Percentiles rank a stretch among this genome's conserved stretches.
Conservation (phyloP, 495 filamentous ascomycete genomes). For the Tricharina praecox region DNA sequence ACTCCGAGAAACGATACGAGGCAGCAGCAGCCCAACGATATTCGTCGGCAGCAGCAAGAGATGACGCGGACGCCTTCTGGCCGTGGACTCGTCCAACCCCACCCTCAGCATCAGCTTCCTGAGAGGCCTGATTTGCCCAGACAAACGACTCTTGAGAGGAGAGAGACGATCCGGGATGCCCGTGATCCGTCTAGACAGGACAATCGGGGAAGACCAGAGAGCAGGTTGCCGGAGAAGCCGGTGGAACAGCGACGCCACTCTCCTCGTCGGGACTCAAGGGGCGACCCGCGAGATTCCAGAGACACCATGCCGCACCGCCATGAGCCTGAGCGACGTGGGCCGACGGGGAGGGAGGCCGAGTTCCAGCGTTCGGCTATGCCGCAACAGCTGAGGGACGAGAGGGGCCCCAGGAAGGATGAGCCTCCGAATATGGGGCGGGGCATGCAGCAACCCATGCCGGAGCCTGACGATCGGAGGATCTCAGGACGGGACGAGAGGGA, state of each 20-base stretch:
- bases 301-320: background rate
- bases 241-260: background rate
- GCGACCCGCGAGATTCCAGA: background rate
- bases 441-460: conserved; percentile 5
- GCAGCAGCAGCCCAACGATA: conserved; percentile 16
- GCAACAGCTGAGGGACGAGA: background rate
- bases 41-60: background rate
- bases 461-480: conserved; percentile 25
- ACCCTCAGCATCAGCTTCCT: conserved; percentile 20
- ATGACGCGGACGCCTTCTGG: background rate
- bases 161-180: background rate
- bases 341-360: background rate
- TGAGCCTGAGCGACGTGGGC: background rate
- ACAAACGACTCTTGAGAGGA: background rate
- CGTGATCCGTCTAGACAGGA: background rate
- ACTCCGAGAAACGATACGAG: conserved; percentile 6
- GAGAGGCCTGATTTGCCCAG: conserved; percentile 14
- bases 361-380: background rate
- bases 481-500: conserved; percentile 12
- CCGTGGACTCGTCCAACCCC: background rate
- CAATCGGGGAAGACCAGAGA: conserved; percentile 2
- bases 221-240: conserved; percentile 4
- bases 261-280: background rate
- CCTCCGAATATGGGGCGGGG: background rate
- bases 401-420: background rate